Percentiles rank a stretch among this genome's conserved stretches.
These are phyloP conservation scores for Parietichytrium sp. DNA, from an alignment of 108 stramenopile genomes.

Conservation along the genomic window DNA sequence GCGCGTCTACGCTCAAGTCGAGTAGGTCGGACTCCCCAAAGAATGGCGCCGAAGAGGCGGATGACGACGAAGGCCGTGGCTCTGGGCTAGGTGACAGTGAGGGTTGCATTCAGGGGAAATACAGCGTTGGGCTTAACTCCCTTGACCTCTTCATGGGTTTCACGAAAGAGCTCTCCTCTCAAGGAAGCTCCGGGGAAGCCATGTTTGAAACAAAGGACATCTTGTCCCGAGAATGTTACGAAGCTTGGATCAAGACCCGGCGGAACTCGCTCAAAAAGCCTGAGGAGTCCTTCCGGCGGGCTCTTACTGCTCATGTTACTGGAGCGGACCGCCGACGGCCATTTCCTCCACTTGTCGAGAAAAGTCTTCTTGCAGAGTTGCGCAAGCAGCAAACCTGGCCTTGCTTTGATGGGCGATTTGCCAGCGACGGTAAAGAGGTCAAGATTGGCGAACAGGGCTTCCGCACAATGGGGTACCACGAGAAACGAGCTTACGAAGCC, in stretches of 20 bases:
- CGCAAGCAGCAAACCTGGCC: slow-evolving; percentile 26
- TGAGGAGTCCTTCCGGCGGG: slow-evolving; percentile 27
- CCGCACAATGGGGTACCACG: slow-evolving; percentile 10
- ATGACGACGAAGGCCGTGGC: too few species aligned
- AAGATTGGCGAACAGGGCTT: slow-evolving; percentile 28
- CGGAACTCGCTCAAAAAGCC: background rate
- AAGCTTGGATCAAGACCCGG: background rate
- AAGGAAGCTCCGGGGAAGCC: background rate
- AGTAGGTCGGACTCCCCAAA: too few species aligned
- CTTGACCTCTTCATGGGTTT: slow-evolving; percentile 22
- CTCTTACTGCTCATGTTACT: slow-evolving; percentile 12
- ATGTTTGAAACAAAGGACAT: slow-evolving; percentile 17
- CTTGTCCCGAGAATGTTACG: slow-evolving; percentile 13
- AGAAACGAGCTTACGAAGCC: background rate
- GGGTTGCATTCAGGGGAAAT: too few species aligned
- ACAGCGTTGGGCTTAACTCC: background rate
- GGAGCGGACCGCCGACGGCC: slow-evolving; percentile 19
- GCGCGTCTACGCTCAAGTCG: too few species aligned
- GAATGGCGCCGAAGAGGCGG: too few species aligned
- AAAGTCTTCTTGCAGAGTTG: background rate
- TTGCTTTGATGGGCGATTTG: slow-evolving; percentile 14
- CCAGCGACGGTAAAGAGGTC: background rate
- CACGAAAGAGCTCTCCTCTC: background rate
- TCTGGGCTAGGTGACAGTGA: too few species aligned
- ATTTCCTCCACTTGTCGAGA: slow-evolving; percentile 21